These are phyloP conservation scores for Candida boidinii DNA, from an alignment of 805 yeast species.

Conservation along the genomic window DNA sequence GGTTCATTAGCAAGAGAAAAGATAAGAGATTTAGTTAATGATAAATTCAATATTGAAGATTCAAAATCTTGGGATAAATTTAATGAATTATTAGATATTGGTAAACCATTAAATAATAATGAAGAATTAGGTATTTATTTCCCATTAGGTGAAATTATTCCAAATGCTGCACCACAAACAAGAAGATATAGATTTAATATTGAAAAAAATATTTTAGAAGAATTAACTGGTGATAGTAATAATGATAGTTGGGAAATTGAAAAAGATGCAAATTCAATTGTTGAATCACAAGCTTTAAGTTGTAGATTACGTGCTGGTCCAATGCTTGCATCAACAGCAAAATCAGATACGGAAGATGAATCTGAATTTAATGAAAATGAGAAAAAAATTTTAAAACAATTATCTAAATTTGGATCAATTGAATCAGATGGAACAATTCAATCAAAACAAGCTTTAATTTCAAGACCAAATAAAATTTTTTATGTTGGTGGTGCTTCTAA, in stretches of 20 bases:
- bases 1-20: constrained; percentile 83
- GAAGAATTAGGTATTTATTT: constrained; percentile 67
- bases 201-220: constrained; percentile 22
- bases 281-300: constrained; percentile 81
- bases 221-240: constrained; percentile 20
- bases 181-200: constrained; percentile 38
- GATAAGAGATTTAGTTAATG: constrained; percentile 56
- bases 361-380: constrained; percentile 8
- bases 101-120: constrained; percentile 25
- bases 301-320: constrained; percentile 78
- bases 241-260: constrained; percentile 37
- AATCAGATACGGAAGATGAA: not conserved
- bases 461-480: constrained; percentile 60
- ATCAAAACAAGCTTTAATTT: constrained; percentile 30
- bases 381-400: constrained; percentile 14
- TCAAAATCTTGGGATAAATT: constrained; percentile 52
- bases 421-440: constrained; percentile 44
- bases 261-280: constrained; percentile 65
- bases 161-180: constrained; percentile 62
- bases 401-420: constrained; percentile 31
- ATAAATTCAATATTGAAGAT: constrained; percentile 25
- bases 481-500: constrained; percentile 87
- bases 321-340: constrained; percentile 33
- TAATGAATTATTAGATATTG: constrained; percentile 39
- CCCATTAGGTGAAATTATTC: constrained; percentile 87